Evolutionary conservation across 78 protist species (phyloP), one percentile per base, ranked within the genome.

Genomic region (Cavenderia fasciculata): DNA sequence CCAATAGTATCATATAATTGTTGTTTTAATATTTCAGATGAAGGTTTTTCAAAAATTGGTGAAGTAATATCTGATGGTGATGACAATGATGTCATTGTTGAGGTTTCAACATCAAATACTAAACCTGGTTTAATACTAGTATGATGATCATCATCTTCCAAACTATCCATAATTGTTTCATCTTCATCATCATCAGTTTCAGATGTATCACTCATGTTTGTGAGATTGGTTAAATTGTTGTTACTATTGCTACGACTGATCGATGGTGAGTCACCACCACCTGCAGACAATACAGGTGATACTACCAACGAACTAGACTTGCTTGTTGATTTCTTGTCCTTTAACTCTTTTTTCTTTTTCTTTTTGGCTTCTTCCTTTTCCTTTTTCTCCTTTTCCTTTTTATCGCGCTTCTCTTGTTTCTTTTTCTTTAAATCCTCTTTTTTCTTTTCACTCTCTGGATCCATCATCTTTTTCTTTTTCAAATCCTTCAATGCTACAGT

Each of bases 1-100:
- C 70, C 75, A 47, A 76, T 76, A 21, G 86, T 76, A 14, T 68
- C 77, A 43, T 82, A 82, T 14, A 68, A 6, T 43, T 49, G 79
- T 68, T 51, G 61, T 56, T 61, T 44, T 23, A 82, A 31, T 52
- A 33, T 2, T n/a, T 68, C 77, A 18, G n/a, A 68, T 12, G 76
- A 12, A 12, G 65, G 89, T 21, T 66, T 66, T 4, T 4, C 18
- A 1, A 65, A 65, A 4, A 18, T 23, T 19, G 29, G 36, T 43
- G n/a, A n/a, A n/a, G n/a, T n/a, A n/a, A n/a, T n/a, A n/a, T n/a
- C n/a, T n/a, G n/a, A n/a, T n/a, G n/a, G n/a, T 31, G 57, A 72
- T 34, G 23, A 27, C 21, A 57, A 10, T 72, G 68, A 72, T 16
- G 18, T 18, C 10, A 23, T 54, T 49, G 44, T 49, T 0, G 65